phyloP scores from a whole-genome alignment of 345 rosid species.

The Toxicodendron radicans region DNA sequence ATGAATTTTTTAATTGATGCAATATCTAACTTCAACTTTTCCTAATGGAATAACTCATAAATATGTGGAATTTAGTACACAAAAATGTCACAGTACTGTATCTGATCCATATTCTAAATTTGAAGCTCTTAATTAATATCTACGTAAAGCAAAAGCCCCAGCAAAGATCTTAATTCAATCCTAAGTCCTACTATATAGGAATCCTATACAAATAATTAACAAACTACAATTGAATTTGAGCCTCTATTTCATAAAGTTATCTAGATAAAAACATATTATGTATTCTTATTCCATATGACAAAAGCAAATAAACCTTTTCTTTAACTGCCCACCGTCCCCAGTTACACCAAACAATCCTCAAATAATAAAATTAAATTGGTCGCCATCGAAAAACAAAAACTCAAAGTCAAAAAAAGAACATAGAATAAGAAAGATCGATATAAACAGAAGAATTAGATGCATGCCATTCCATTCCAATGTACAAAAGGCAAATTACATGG shows the following conservation, averaged over 20 bases:
- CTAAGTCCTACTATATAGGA: too few relatives aligned
- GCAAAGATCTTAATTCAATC: too few relatives aligned
- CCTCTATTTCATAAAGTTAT: not conserved
- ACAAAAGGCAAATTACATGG: not conserved
- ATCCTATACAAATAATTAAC: too few relatives aligned
- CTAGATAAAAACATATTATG: not conserved
- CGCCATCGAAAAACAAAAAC: not conserved
- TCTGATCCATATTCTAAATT: too few relatives aligned
- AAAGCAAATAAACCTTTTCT: not conserved
- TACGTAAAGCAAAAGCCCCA: too few relatives aligned
- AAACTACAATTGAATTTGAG: not conserved
- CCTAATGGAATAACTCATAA: too few relatives aligned
- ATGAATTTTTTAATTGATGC: too few relatives aligned
- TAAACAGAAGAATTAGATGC: not conserved
- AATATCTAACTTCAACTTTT: too few relatives aligned
- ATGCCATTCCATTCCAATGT: not conserved
- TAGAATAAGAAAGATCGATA: not conserved
- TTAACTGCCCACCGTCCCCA: not conserved
- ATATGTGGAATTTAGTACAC: too few relatives aligned
- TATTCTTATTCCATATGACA: not conserved
- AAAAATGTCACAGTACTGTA: too few relatives aligned
- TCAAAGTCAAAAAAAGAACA: not conserved
- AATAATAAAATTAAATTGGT: not conserved
- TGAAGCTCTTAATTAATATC: too few relatives aligned
- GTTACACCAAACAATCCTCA: not conserved